Evolutionary conservation across 2,329 filamentous ascomycete species (phyloP), one percentile per base, ranked within the genome.

Genomic region (Xylaria sp.): DNA sequence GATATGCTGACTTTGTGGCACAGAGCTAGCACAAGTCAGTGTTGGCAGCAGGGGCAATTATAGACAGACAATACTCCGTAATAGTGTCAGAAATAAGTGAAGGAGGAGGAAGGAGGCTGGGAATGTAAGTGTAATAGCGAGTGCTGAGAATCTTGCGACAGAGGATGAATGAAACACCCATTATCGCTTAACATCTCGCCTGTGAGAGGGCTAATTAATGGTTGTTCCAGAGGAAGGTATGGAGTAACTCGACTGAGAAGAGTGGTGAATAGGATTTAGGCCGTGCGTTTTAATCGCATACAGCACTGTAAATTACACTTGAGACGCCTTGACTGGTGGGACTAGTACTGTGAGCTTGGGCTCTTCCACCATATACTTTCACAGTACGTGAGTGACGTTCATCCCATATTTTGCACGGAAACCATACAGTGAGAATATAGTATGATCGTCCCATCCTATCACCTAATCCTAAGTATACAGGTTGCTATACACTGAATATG

Each of bases 1-100:
- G 62, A 31, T 52, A n/a, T 57, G 65, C 66, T 64, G 57, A 56
- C 62, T 15, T 65, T 62, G 62, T 62, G 66, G 61, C 66, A 68
- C 56, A 65, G 54, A 36, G 51, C 25, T 57, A 39, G 39, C 56
- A 58, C 23, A 43, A 13, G 36, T 31, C 10, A 31, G 12, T 58
- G 56, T 43, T 23, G 33, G 31, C 13, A 58, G 23, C 41, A 2
- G 31, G 36, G 25, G n/a, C 39, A 54, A 54, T 28, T 20, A 55
- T 52, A 60, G 12, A 36, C 15, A n/a, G 41, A 10, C 12, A n/a
- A n/a, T n/a, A n/a, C n/a, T n/a, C n/a, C n/a, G 13, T 54, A 54
- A 60, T 23, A 25, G 46, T 49, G 46, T 23, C 20, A 49, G 20
- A 20, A 48, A 48, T 48, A 48, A 36, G 18, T 46, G 23, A n/a